Evolutionary conservation across 179 eudicot genomes (phyloP).

Genomic region (Drosera spatulata): DNA sequence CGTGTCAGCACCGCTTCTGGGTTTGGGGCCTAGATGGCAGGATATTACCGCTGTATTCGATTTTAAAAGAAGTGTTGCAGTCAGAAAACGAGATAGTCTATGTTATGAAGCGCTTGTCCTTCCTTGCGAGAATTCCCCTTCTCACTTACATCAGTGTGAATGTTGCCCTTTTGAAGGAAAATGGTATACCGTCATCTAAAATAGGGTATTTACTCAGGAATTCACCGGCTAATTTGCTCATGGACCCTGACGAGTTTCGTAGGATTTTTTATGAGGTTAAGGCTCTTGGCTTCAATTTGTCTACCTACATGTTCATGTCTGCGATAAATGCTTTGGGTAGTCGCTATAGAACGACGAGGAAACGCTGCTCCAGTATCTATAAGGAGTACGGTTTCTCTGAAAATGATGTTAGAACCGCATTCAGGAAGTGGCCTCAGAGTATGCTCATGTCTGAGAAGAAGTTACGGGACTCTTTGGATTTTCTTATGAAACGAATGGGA

Average conservation of each 20-base stretch:
- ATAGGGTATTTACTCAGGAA: conserved; percentile 4
- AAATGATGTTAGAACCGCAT: conserved; percentile 14
- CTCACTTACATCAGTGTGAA: background rate
- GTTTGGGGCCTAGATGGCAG: conserved; percentile 5
- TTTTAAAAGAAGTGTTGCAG: conserved; percentile 10
- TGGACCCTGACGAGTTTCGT: conserved; percentile 6
- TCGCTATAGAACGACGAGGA: conserved; percentile 10
- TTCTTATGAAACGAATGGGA: conserved; percentile 20
- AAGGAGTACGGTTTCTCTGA: conserved; percentile 29
- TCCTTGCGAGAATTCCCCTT: background rate
- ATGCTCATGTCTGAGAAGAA: conserved; percentile 5
- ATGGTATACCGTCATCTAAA: conserved; percentile 12
- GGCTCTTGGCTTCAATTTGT: conserved; percentile 9
- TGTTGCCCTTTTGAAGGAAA: conserved; percentile 9
- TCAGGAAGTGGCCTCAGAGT: conserved; percentile 16
- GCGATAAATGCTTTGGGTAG: conserved; percentile 5
- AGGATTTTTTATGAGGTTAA: conserved; percentile 7
- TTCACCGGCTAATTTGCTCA: conserved; percentile 1
- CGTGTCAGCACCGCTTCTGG: background rate
- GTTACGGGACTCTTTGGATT: conserved; percentile 11
- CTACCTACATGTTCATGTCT: conserved; percentile 4
- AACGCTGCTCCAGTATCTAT: conserved; percentile 11
- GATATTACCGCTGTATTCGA: conserved; percentile 12
- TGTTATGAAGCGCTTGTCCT: background rate
- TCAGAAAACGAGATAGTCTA: conserved; percentile 8